Base-by-base conservation (phyloP, 2,329 filamentous ascomycete genomes). In the Tolypocladium nubicola region DNA sequence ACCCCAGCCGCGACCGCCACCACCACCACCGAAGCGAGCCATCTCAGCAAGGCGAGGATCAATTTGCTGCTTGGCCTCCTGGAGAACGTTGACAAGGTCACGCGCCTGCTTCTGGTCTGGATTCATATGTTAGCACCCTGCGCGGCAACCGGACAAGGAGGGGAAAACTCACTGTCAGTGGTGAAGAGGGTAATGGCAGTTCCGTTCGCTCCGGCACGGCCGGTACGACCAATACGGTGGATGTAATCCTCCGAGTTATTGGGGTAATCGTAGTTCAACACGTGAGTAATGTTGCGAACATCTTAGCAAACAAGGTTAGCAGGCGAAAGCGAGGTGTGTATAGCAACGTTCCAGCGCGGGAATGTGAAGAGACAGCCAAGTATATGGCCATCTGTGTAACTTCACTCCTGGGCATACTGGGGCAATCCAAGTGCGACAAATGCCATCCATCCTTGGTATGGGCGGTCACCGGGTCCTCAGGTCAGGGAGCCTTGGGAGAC, bases 241-340 rank as follows among this genome's bases (percentile, higher is more conserved):
- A 97, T 96, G 70, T 97, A 97, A 72, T 97, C 93, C 79, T 99
- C 94, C 69, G 94, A 85, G 77, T 97, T 97, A 82, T 97, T 97
- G 75, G 93, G 93, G 78, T 97, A 97, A 76, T 97, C 94, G 89
- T 97, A 97, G 86, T 97, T 97, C 79, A 99, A 84, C 78, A 99
- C 94, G 80, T 99, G 94, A 78, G 94, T 97, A 81, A 99, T 99
- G 84, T 99, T 96, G 80, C 92, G 93, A 81, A 99, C 94, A 88
- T 99, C 94, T 97, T 69, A 70, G 68, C 68, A 69, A 45, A 73
- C 82, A 75, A 84, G 82, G 89, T 96, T 95, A 96, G 90, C 79
- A 82, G 79, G 76, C 78, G 79, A 80, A 70, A 74, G 75, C 72
- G 68, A 49, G 64, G 67, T 69, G 67, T 70, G 73, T 76, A 79